Evolutionary conservation across 352 stramenopile genomes (phyloP).

Genomic region (Aphanomyces invadans): DNA sequence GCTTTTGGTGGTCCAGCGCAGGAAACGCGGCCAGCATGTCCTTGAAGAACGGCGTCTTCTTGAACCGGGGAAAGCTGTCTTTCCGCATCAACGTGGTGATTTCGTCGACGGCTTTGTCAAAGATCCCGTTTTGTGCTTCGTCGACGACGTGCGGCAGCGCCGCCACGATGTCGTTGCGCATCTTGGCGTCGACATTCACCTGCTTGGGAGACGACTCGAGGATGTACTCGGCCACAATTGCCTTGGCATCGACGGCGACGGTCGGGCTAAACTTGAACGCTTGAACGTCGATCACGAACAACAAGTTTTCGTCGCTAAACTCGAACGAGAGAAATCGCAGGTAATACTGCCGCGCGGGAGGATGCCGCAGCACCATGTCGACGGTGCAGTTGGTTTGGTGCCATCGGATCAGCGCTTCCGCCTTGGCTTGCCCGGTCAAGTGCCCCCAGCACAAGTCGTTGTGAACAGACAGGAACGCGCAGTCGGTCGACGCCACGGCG

Average conservation of each 20-base stretch:
- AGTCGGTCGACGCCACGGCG: constrained; percentile 42
- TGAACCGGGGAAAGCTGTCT: constrained; percentile 75
- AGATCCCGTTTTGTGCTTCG: neutral
- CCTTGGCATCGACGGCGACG: neutral
- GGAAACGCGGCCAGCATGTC: constrained; percentile 47
- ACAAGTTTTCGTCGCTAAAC: constrained; percentile 73
- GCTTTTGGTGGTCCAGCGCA: neutral
- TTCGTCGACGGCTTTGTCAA: constrained; percentile 51
- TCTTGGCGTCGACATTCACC: constrained; percentile 59
- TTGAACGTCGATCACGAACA: constrained; percentile 62
- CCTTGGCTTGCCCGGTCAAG: constrained; percentile 35
- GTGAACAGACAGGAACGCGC: constrained; percentile 37
- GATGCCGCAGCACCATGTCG: constrained; percentile 46
- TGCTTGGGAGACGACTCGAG: constrained; percentile 47
- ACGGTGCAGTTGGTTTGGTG: constrained; percentile 60
- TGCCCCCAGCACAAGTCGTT: constrained; percentile 43
- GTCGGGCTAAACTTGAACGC: constrained; percentile 27
- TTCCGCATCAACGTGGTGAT: constrained; percentile 78
- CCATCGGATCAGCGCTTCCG: constrained; percentile 63
- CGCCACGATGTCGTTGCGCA: constrained; percentile 39
- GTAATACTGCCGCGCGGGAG: constrained; percentile 47
- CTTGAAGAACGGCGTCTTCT: constrained; percentile 66
- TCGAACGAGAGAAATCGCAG: constrained; percentile 57
- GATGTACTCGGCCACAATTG: constrained; percentile 37
- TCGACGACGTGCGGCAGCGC: constrained; percentile 29